These are phyloP conservation scores for Periglandula ipomoeae DNA, from an alignment of 2,329 filamentous ascomycete genomes.

Conservation along the genomic window DNA sequence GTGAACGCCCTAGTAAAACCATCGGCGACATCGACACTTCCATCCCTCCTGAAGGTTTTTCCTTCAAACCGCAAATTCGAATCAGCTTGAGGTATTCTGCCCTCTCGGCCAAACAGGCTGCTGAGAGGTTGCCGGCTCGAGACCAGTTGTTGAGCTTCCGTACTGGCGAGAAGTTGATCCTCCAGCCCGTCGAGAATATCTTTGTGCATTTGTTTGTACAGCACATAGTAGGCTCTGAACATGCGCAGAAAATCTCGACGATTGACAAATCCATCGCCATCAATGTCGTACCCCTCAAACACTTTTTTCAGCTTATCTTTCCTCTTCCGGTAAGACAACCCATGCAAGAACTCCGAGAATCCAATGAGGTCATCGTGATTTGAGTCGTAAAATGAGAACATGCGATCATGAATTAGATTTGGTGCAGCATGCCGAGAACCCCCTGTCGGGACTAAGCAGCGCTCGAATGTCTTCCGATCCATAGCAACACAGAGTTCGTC, in stretches of 20 bases:
- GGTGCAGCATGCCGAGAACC: constrained; percentile 69
- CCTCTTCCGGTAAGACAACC: constrained; percentile 60
- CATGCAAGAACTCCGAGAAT: constrained; percentile 84
- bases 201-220: constrained; percentile 81
- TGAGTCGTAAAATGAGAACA: constrained; percentile 94
- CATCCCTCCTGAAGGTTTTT: constrained; percentile 53
- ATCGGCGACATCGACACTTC: constrained; percentile 55
- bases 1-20: constrained; percentile 47
- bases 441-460: constrained; percentile 78
- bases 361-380: constrained; percentile 84
- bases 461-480: constrained; percentile 86
- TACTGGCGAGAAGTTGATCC: constrained; percentile 67
- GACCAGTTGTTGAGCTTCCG: constrained; percentile 67
- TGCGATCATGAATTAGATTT: constrained; percentile 88
- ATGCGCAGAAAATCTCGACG: constrained; percentile 83
- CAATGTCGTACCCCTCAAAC: constrained; percentile 85
- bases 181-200: constrained; percentile 74
- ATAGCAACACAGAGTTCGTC: constrained; percentile 72
- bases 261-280: constrained; percentile 76
- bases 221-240: constrained; percentile 84
- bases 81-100: constrained; percentile 56
- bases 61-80: constrained; percentile 49
- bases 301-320: constrained; percentile 64
- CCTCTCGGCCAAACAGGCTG: constrained; percentile 63
- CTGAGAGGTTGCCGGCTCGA: constrained; percentile 68